Base-by-base conservation (phyloP, 2,329 filamentous ascomycete genomes). In the Verticillium albo-atrum region DNA sequence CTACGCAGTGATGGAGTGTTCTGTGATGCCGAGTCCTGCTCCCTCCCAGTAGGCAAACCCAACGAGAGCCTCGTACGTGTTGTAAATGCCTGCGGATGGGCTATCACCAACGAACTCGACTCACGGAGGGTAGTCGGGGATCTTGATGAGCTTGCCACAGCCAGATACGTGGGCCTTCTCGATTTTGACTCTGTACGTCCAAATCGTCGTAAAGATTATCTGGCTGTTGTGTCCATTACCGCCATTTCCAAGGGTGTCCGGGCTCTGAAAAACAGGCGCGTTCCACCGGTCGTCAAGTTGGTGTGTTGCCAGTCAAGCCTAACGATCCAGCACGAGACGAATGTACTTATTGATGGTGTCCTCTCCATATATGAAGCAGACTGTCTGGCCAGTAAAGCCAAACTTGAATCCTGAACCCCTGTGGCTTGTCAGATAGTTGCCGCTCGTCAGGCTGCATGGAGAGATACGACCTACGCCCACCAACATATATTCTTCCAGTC, bases 251-350 rank as follows among this genome's bases (percentile, higher is more conserved):
- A 77, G 71, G 0, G 77, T 81, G n/a, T 68, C 67, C 0, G 76
- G 69, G 26, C 72, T n/a, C n/a, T 77, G 55, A 85, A 74, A 54
- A 88, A 78, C 20, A 85, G 76, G 67, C 87, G 83, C 0, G 83
- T 86, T 14, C 75, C 75, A 27, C 78, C 76, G 0, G 79, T 77
- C 2, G 83, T 86, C 53, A 87, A 79, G 65, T 88, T 87, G 34
- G 82, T 84, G 66, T 87, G 82, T 59, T 76, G 73, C 84, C 84
- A 88, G 66, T 86, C 84, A 56, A 83, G 77, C 3, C 82, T 82
- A 47, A 77, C 77, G 27, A 86, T 74, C n/a, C 83, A 79, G 68
- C 84, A 87, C 5, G 79, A 84, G 30, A 88, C 71, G 2, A 87
- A 74, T 14, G 81, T 80, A n/a, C 15, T 74, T 75, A 57, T 77